Percentiles rank a stretch among this genome's conserved stretches.
These are phyloP conservation scores for Blastomyces silverae DNA, from an alignment of 2,329 filamentous ascomycete species.

Conservation along the genomic window DNA sequence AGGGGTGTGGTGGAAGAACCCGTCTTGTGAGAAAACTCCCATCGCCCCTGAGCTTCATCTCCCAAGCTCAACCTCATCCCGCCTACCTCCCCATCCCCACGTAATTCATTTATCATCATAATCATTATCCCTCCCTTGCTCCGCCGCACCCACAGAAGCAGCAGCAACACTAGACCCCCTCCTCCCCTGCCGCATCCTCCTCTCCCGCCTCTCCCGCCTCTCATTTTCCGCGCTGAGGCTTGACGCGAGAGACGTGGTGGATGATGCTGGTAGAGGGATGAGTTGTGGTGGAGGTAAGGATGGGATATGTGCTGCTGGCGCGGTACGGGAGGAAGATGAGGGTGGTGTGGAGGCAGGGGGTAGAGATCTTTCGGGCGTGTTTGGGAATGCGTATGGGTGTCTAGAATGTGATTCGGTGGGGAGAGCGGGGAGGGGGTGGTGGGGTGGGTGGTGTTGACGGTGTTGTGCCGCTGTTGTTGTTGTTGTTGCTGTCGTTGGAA, in stretches of 20 bases:
- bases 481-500: background rate
- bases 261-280: background rate
- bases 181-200: slow-evolving; percentile 1
- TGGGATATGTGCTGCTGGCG: background rate
- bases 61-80: no score
- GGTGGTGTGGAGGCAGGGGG: background rate
- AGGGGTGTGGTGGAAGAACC: no score
- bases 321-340: background rate
- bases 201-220: background rate
- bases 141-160: background rate
- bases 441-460: background rate
- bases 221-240: background rate
- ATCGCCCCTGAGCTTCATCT: no score
- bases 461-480: background rate
- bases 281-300: background rate
- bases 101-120: background rate
- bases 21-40: no score
- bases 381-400: slow-evolving; percentile 6
- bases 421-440: slow-evolving; percentile 1
- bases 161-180: background rate
- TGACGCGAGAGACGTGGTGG: slow-evolving; percentile 3
- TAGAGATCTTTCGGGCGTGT: background rate
- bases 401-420: slow-evolving; percentile 5
- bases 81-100: background rate
- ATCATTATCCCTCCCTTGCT: background rate